These are phyloP conservation scores for Colletotrichum sp. DNA, from an alignment of 2,329 filamentous ascomycete genomes.

Conservation along the genomic window DNA sequence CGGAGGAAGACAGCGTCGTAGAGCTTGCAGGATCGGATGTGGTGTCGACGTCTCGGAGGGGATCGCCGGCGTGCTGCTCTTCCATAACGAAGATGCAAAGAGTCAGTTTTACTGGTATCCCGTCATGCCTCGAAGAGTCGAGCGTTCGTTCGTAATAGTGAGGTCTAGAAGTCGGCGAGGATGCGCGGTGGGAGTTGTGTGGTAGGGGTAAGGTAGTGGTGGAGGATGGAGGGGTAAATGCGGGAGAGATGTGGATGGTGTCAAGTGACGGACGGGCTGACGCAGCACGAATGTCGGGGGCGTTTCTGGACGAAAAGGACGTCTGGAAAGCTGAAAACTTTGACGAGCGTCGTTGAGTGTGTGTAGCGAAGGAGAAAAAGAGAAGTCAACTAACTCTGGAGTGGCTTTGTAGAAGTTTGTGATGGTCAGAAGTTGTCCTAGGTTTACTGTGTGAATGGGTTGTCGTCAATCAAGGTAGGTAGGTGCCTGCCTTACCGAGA, in stretches of 20 bases:
- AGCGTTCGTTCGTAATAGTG: not conserved
- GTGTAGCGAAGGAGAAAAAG: not conserved
- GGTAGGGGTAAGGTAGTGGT: conserved; percentile 2
- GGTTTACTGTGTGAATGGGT: not conserved
- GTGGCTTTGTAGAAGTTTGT: not conserved
- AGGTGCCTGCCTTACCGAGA: not conserved
- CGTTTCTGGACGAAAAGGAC: not conserved
- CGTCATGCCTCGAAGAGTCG: conserved; percentile 38
- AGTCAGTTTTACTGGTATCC: conserved; percentile 35
- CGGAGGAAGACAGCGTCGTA: conserved; percentile 39
- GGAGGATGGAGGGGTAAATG: conserved; percentile 20
- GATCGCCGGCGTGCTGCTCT: conserved; percentile 39
- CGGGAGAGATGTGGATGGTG: conserved; percentile 11
- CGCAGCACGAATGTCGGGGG: not conserved
- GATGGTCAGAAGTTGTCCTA: not conserved
- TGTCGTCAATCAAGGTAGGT: not conserved
- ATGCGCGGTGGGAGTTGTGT: not conserved
- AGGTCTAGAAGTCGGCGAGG: not conserved
- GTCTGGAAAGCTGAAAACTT: not conserved
- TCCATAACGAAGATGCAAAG: conserved; percentile 54
- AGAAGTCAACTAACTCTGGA: conserved; percentile 7
- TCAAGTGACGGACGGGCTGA: conserved; percentile 11
- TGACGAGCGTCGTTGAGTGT: not conserved
- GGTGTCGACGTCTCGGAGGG: conserved; percentile 9
- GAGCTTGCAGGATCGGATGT: conserved; percentile 26